Conservation (phyloP, 1,284 basidiomycete species). For the Sanghuangporus weigelae region DNA sequence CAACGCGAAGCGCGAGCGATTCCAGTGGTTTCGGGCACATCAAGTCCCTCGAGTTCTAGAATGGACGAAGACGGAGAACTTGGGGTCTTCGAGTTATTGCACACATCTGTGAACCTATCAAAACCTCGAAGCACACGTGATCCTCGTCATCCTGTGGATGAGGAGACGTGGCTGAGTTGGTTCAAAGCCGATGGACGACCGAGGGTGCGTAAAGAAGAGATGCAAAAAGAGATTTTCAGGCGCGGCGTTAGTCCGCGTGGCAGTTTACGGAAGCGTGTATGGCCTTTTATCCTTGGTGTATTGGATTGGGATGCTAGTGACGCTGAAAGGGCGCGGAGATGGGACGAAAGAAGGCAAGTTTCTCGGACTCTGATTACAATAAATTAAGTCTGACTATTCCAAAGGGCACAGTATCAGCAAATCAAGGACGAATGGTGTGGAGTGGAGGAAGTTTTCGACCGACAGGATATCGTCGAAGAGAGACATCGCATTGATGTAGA, state of each 20-base stretch:
- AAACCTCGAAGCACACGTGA: constrained; percentile 70
- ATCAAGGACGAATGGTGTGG: constrained; percentile 79
- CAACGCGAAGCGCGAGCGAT: constrained; percentile 68
- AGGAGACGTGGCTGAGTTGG: constrained; percentile 66
- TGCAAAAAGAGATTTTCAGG: constrained; percentile 72
- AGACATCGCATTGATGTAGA: constrained; percentile 92
- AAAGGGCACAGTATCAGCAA: constrained; percentile 61
- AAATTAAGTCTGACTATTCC: constrained; percentile 10
- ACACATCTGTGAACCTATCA: constrained; percentile 72
- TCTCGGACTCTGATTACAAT: neutral
- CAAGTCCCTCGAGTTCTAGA: constrained; percentile 37
- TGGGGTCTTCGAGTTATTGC: constrained; percentile 86
- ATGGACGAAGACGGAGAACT: constrained; percentile 68
- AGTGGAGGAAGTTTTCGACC: constrained; percentile 73
- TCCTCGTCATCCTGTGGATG: constrained; percentile 66
- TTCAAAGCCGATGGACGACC: constrained; percentile 68
- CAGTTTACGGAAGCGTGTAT: constrained; percentile 62
- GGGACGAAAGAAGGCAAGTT: constrained; percentile 61
- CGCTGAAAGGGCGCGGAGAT: constrained; percentile 46
- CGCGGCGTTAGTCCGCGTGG: constrained; percentile 57
- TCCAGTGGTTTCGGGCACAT: constrained; percentile 30
- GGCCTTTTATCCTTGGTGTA: constrained; percentile 89
- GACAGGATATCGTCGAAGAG: constrained; percentile 78
- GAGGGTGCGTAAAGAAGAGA: constrained; percentile 58
- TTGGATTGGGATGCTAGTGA: constrained; percentile 70